Percentiles rank a stretch among this genome's conserved stretches.
These are phyloP conservation scores for Brachypodium distachyon DNA, from an alignment of 202 grass and related monocot species.

Conservation along the genomic window DNA sequence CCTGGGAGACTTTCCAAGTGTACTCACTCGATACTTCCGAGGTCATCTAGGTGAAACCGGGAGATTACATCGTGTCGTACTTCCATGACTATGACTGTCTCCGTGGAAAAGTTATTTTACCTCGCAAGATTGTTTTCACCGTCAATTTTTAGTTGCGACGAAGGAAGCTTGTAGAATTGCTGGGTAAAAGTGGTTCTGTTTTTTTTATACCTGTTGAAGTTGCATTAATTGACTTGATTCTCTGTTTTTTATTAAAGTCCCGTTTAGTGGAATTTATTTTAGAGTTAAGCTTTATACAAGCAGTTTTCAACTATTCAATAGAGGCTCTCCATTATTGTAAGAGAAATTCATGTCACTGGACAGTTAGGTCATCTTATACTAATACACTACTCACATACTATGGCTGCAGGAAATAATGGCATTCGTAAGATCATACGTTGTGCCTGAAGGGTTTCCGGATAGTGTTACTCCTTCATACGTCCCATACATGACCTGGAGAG, in stretches of 20 bases:
- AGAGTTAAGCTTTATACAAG: background rate
- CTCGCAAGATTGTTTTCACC: background rate
- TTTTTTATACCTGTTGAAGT: background rate
- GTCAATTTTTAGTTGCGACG: conserved; percentile 2
- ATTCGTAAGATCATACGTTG: conserved; percentile 92
- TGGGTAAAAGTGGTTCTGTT: background rate
- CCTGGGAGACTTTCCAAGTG: background rate
- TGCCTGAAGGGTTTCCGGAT: conserved; percentile 97
- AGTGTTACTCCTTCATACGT: conserved; percentile 96
- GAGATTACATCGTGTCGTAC: background rate
- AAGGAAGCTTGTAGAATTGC: background rate
- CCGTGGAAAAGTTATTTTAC: background rate
- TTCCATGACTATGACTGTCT: background rate
- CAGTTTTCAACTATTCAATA: background rate
- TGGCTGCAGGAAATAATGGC: conserved; percentile 78
- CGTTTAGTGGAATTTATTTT: conserved; percentile 5
- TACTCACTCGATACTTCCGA: background rate
- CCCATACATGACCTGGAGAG: conserved; percentile 96
- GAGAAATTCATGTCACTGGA: background rate
- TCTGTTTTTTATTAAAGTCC: background rate
- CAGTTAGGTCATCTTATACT: background rate
- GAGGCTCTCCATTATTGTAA: background rate
- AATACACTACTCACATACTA: conserved; percentile 1
- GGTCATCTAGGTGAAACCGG: conserved; percentile 10
- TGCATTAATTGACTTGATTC: background rate